Base-by-base conservation (phyloP, 2,329 filamentous ascomycete genomes). In the Alternaria infectoria region DNA sequence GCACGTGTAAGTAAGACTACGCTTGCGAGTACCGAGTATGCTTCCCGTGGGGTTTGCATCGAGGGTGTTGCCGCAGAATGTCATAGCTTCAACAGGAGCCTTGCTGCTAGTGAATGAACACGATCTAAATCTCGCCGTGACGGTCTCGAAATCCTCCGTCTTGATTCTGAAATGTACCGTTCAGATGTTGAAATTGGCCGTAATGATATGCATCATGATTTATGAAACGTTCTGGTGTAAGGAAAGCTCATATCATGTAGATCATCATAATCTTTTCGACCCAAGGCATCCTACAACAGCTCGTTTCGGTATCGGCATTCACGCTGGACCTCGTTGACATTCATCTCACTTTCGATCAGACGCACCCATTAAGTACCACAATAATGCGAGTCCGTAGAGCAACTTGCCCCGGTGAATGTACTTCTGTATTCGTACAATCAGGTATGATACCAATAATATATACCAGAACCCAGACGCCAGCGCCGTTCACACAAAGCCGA, bases 401-500 rank as follows among this genome's bases (percentile, higher is more conserved):
- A 59, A 46, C 17, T 44, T 61, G 52, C 46, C 23, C 40, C 51
- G 46, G 44, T 36, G 26, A 58, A 19, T 46, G 10, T 46, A 54
- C 36, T 26, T 50, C 6, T 55, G 32, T 64, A 40, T 46, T 47
- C 50, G 23, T 51, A 57, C 54, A 46, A 32, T 21, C 62, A 44
- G 45, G 44, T 46, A 51, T 28, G 6, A 64, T 50, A 57, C 54
- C 36, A 26, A 52, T 30, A 26, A 52, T 30, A 17, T 49, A 25
- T 40, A 51, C 28, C 50, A 46, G 28, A 64, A 49, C 49, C 54
- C 49, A 58, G 44, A 62, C 56, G 56, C 62, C 58, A 64, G 59
- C 62, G 58, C 58, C 62, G 50, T 43, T 61, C 26, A 61, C 25
- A 57, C 46, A 60, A 44, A 40, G 61, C 40, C 44, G 46, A 50